These are phyloP conservation scores for Solanum phureja DNA, from an alignment of 257 asterid species.

Conservation along the genomic window DNA sequence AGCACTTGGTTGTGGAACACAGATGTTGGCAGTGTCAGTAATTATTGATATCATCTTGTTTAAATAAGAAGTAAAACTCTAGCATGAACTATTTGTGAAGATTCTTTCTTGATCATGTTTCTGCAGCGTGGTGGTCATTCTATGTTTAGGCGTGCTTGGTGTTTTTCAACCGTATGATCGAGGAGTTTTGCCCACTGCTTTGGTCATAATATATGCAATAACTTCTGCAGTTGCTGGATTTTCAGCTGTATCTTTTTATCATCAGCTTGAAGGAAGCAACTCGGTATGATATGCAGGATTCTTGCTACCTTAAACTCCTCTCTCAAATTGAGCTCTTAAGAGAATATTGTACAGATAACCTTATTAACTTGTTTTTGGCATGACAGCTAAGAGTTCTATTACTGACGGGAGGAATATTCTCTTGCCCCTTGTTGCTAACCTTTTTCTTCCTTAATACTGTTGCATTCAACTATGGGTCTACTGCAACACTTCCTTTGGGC, in stretches of 20 bases:
- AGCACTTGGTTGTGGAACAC: constrained; percentile 17
- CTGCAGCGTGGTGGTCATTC: constrained; percentile 6
- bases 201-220: constrained; percentile 5
- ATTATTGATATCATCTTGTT: neutral
- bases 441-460: constrained; percentile 10
- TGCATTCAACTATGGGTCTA: constrained; percentile 8
- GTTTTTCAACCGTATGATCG: constrained; percentile 18
- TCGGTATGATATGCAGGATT: constrained; percentile 3
- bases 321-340: neutral
- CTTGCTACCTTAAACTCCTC: neutral
- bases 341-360: neutral
- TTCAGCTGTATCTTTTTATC: constrained; percentile 6
- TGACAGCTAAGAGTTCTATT: constrained; percentile 2
- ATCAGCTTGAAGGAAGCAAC: constrained; percentile 11
- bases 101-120: neutral
- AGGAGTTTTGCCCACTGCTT: neutral
- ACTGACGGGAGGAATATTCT: constrained; percentile 11
- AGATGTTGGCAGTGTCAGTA: constrained; percentile 14
- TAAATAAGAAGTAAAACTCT: neutral
- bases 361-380: neutral
- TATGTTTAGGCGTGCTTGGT: constrained; percentile 12
- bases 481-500: constrained; percentile 12
- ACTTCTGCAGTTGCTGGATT: constrained; percentile 7
- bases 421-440: constrained; percentile 6
- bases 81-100: neutral